Evolutionary conservation across 2,329 filamentous ascomycete genomes (phyloP).

Genomic region (Monosporascus sp.): DNA sequence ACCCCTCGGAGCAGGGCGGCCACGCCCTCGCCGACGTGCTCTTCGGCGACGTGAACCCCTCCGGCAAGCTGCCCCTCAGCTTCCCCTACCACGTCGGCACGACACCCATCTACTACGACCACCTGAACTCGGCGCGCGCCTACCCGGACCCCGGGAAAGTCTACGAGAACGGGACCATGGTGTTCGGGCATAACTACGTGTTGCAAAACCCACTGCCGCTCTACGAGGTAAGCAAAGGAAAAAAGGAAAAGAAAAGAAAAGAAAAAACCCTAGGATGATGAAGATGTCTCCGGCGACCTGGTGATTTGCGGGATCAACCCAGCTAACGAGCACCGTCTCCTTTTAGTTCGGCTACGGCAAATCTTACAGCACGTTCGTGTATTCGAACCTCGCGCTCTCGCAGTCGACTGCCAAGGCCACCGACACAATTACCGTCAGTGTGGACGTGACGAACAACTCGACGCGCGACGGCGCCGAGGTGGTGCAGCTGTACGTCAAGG

Average conservation of each 20-base stretch:
- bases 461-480: slow-evolving; percentile 58
- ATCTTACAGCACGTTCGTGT: slow-evolving; percentile 60
- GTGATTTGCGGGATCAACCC: too few relatives aligned
- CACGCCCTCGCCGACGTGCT: slow-evolving; percentile 61
- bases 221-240: slow-evolving; percentile 35
- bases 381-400: slow-evolving; percentile 48
- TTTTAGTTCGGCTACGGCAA: slow-evolving; percentile 58
- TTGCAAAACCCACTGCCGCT: slow-evolving; percentile 53
- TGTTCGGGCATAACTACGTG: slow-evolving; percentile 62
- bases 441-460: slow-evolving; percentile 57
- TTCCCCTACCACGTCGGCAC: slow-evolving; percentile 64
- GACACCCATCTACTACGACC: slow-evolving; percentile 66
- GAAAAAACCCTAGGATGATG: too few relatives aligned
- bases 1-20: slow-evolving; percentile 64
- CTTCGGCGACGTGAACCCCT: slow-evolving; percentile 60
- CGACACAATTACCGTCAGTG: slow-evolving; percentile 52
- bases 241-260: too few relatives aligned
- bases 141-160: slow-evolving; percentile 47
- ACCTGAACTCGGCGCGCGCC: slow-evolving; percentile 59
- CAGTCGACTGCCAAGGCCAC: slow-evolving; percentile 37
- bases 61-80: slow-evolving; percentile 59
- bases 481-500: slow-evolving; percentile 62
- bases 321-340: background rate
- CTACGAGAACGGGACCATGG: slow-evolving; percentile 52
- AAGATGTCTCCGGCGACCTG: too few relatives aligned